These are phyloP conservation scores for Clitoria ternatea DNA, from an alignment of 306 rosid genomes.

Conservation along the genomic window DNA sequence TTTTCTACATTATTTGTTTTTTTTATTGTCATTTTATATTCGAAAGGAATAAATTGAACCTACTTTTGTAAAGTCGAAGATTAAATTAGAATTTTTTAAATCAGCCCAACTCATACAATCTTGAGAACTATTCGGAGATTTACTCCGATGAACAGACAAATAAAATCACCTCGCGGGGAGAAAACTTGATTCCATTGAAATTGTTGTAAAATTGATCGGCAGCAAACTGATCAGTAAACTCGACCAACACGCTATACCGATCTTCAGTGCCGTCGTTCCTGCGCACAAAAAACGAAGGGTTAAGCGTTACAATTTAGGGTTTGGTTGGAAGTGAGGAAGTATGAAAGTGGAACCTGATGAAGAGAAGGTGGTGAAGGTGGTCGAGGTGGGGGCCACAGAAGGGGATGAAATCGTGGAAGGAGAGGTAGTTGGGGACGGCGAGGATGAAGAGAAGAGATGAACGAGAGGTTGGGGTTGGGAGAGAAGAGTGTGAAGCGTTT, in stretches of 20 bases:
- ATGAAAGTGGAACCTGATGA: constrained; percentile 49
- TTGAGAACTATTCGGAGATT: too few species aligned
- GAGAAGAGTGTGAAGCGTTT: constrained; percentile 42
- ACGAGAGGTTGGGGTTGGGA: constrained; percentile 52
- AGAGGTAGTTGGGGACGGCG: constrained; percentile 83
- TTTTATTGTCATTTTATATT: too few species aligned
- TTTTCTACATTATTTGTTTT: too few species aligned
- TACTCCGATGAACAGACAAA: too few species aligned
- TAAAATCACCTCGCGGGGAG: constrained; percentile 63
- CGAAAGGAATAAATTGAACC: too few species aligned
- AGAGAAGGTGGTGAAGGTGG: constrained; percentile 57
- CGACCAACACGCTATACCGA: constrained; percentile 72
- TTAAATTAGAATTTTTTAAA: too few species aligned
- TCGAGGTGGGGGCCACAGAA: constrained; percentile 66
- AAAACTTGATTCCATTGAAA: constrained; percentile 72
- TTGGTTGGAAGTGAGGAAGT: neutral
- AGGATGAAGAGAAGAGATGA: constrained; percentile 64
- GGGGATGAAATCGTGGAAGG: constrained; percentile 69
- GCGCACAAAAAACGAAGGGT: neutral
- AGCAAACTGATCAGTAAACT: constrained; percentile 40
- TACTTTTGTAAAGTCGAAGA: too few species aligned
- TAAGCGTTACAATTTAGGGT: neutral
- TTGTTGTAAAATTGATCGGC: constrained; percentile 51
- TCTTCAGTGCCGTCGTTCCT: constrained; percentile 92
- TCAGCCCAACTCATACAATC: too few species aligned